These are phyloP conservation scores for Baorangia bicolor DNA, from an alignment of 768 basidiomycete genomes.

Conservation along the genomic window DNA sequence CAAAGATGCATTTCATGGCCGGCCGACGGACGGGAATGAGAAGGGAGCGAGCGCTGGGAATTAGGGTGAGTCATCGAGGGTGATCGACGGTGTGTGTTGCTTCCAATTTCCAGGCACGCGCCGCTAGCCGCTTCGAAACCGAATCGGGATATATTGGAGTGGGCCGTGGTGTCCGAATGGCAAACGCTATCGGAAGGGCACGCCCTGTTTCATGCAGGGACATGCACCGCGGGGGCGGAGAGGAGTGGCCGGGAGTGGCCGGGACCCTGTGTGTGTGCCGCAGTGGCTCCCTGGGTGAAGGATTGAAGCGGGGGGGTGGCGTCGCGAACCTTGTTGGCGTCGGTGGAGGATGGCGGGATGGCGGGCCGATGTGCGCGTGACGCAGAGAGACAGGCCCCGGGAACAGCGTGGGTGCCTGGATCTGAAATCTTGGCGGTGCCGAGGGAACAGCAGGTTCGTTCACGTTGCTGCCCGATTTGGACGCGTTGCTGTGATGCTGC, in stretches of 20 bases:
- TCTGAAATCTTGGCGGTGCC: conserved; percentile 48
- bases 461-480: conserved; percentile 38
- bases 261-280: conserved; percentile 3
- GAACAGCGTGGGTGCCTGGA: conserved; percentile 31
- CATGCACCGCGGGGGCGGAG: background rate
- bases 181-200: background rate
- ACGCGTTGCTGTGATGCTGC: conserved; percentile 30
- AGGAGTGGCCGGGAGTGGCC: conserved; percentile 9
- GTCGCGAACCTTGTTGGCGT: conserved; percentile 13
- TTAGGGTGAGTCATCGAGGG: conserved; percentile 23
- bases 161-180: too few species aligned
- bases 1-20: background rate
- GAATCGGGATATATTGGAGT: conserved; percentile 25
- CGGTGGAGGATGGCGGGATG: conserved; percentile 19
- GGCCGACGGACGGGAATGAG: conserved; percentile 19
- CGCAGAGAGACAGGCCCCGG: conserved; percentile 10
- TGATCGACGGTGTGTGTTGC: conserved; percentile 29
- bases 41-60: background rate
- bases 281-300: background rate
- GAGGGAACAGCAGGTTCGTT: conserved; percentile 34
- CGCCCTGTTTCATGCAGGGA: conserved; percentile 15
- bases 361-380: conserved; percentile 21
- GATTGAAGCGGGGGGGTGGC: conserved; percentile 21
- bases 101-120: conserved; percentile 28
- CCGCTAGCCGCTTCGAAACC: conserved; percentile 17